phyloP scores from a whole-genome alignment of 371 early-diverging fungal species.

The Saksenaea vasiformis region DNA sequence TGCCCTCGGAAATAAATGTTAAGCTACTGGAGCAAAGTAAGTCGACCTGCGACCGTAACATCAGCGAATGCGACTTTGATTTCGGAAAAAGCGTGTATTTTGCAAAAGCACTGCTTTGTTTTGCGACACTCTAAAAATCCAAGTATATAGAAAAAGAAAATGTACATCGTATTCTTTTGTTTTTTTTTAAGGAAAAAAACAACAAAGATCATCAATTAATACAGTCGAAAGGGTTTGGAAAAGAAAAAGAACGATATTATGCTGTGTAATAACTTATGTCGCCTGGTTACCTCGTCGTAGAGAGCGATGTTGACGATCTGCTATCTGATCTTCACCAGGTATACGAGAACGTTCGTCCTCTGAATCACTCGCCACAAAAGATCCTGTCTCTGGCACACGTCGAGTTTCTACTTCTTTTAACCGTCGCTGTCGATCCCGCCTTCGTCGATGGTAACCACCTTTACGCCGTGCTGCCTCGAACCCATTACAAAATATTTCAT shows the following conservation, averaged over 20 bases:
- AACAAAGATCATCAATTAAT: not conserved
- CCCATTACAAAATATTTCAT: slow-evolving; percentile 18
- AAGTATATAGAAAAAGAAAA: not conserved
- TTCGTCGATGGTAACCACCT: slow-evolving; percentile 34
- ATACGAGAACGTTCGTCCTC: slow-evolving; percentile 11
- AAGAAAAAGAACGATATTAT: not conserved
- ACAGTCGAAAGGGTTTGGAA: slow-evolving; percentile 1
- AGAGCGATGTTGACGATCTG: not conserved
- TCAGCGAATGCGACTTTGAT: too few species aligned
- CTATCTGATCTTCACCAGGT: not conserved
- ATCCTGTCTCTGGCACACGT: slow-evolving; percentile 15
- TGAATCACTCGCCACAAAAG: slow-evolving; percentile 10
- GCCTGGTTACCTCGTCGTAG: slow-evolving; percentile 1
- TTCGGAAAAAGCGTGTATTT: too few species aligned
- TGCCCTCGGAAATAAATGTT: too few species aligned
- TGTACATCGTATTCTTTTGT: slow-evolving; percentile 6
- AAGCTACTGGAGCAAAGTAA: too few species aligned
- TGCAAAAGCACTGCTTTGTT: too few species aligned
- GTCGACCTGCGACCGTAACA: too few species aligned
- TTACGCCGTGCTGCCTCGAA: slow-evolving; percentile 9
- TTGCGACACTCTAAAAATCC: too few species aligned
- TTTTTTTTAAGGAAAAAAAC: not conserved
- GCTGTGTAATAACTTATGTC: slow-evolving; percentile 5
- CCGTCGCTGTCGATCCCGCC: slow-evolving; percentile 27
- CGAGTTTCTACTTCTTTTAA: slow-evolving; percentile 27